Evolutionary conservation across 164 flowering plant species (phyloP).

Genomic region (Nelumbo lutea): DNA sequence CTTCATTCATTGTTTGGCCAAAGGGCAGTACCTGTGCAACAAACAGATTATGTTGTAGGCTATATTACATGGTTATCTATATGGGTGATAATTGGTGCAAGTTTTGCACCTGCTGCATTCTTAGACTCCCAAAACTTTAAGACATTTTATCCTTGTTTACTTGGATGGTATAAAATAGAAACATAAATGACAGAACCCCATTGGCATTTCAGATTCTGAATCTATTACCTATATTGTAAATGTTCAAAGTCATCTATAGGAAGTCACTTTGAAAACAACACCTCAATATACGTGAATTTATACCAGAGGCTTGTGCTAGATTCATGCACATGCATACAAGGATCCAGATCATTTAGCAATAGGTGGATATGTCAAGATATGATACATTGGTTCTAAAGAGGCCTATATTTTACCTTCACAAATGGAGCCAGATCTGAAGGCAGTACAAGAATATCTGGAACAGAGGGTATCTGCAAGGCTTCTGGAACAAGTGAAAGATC

Average conservation of each 20-base stretch:
- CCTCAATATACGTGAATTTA: neutral
- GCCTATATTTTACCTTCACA: constrained; percentile 51
- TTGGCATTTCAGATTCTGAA: neutral
- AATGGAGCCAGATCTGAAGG: constrained; percentile 91
- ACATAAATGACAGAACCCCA: neutral
- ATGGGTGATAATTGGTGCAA: no score
- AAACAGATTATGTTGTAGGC: neutral
- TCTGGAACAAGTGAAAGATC: constrained; percentile 84
- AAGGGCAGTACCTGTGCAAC: constrained; percentile 47
- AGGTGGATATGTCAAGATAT: neutral
- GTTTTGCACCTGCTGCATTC: no score
- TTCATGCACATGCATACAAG: neutral
- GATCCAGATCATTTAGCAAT: neutral
- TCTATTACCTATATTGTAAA: neutral
- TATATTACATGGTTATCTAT: no score
- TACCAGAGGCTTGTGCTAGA: neutral
- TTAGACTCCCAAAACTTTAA: no score
- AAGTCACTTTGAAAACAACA: no score
- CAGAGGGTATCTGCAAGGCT: constrained; percentile 55
- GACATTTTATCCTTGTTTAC: no score
- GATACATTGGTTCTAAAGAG: neutral
- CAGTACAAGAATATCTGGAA: constrained; percentile 76
- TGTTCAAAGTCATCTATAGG: no score
- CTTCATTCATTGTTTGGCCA: constrained; percentile 42
- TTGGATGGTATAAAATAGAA: no score